Conservation (phyloP, 805 yeast species). For the Wickerhamiella kurtzmanii region DNA sequence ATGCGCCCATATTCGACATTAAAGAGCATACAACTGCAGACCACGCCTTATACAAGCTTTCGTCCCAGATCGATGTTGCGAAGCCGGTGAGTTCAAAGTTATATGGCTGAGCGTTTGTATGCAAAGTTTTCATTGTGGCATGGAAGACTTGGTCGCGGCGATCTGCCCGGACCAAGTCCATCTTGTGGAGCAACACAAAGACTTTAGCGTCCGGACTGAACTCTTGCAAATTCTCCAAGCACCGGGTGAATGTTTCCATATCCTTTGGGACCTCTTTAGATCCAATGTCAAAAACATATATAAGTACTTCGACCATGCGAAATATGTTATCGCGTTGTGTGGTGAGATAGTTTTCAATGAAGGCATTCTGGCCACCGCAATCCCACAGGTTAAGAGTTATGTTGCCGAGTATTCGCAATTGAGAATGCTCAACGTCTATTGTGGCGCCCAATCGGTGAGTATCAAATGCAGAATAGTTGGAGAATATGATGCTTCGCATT, state of each 20-base stretch:
- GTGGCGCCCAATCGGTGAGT: constrained; percentile 94
- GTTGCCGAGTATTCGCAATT: constrained; percentile 79
- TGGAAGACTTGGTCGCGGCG: constrained; percentile 72
- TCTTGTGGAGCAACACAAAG: constrained; percentile 83
- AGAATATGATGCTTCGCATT: constrained; percentile 88
- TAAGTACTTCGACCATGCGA: constrained; percentile 88
- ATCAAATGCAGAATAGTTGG: constrained; percentile 92
- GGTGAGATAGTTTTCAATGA: constrained; percentile 85
- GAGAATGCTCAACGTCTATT: constrained; percentile 96
- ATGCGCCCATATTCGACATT: constrained; percentile 77
- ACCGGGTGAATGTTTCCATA: constrained; percentile 77
- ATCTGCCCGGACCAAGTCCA: constrained; percentile 86
- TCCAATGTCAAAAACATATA: constrained; percentile 93
- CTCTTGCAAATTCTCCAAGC: constrained; percentile 65
- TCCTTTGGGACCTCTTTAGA: constrained; percentile 84
- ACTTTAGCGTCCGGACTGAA: constrained; percentile 85
- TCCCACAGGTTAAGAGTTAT: constrained; percentile 96
- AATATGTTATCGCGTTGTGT: constrained; percentile 85
- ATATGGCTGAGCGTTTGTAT: constrained; percentile 57
- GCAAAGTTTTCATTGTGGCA: constrained; percentile 71
- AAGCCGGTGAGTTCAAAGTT: constrained; percentile 66
- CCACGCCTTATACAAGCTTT: constrained; percentile 92
- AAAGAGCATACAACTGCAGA: constrained; percentile 87
- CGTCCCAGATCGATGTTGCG: constrained; percentile 97
- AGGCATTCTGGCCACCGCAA: constrained; percentile 89